phyloP scores from a whole-genome alignment of 306 rosid species.

The Quercus suber region DNA sequence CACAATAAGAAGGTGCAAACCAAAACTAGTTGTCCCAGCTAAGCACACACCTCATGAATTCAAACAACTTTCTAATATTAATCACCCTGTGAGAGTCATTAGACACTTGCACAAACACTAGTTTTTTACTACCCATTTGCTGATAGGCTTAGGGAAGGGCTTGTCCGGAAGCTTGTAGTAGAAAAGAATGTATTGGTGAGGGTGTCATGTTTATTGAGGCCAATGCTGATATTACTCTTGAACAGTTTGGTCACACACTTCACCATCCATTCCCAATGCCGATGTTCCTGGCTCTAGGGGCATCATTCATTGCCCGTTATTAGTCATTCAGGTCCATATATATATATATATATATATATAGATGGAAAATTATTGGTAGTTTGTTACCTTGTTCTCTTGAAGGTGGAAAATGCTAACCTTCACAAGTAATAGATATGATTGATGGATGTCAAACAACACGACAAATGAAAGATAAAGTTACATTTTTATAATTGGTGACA shows the following conservation, averaged over 20 bases:
- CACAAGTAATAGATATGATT: too few relatives aligned
- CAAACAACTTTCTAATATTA: constrained; percentile 32
- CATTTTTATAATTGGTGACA: too few relatives aligned
- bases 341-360: too few relatives aligned
- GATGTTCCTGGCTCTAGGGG: not conserved
- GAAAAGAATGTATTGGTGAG: not conserved
- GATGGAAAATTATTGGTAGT: not conserved
- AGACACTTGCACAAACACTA: constrained; percentile 19
- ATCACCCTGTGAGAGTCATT: constrained; percentile 31
- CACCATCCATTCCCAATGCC: constrained; percentile 4
- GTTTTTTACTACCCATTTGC: constrained; percentile 42
- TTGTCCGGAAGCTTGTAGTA: constrained; percentile 17
- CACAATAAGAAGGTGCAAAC: constrained; percentile 13
- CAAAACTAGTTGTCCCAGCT: constrained; percentile 30
- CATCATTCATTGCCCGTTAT: not conserved
- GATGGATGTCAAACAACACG: too few relatives aligned
- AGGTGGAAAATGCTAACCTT: too few relatives aligned
- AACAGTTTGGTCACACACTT: not conserved
- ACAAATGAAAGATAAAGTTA: too few relatives aligned
- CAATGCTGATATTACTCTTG: not conserved
- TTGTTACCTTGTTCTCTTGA: too few relatives aligned
- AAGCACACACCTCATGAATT: constrained; percentile 29
- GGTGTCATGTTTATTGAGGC: not conserved
- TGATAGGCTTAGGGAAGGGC: constrained; percentile 34
- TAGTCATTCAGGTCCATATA: not conserved